Base-by-base conservation (phyloP, 2,329 filamentous ascomycete species). In the Talaromyces sp. region DNA sequence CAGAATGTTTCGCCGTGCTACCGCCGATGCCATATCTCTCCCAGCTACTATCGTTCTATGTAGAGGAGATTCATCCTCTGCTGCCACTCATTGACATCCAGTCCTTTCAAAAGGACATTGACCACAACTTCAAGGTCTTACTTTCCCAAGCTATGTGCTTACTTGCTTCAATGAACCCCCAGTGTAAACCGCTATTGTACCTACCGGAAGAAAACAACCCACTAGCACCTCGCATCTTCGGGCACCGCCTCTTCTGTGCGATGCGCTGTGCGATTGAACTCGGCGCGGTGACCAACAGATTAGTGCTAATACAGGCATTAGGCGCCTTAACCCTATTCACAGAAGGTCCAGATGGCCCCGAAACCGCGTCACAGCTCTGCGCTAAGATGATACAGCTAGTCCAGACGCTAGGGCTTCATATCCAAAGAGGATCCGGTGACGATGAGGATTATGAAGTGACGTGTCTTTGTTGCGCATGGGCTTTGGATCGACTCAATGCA, bases 401-500 rank as follows among this genome's bases (percentile, higher is more conserved):
- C 39, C 79, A 84, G 40, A 84, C 81, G 0, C 70, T 85, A 0
- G 79, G 83, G 1, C 65, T 85, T 17, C 84, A 86, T 56, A 73
- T 86, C 3, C 43, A 52, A 21, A 31, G 36, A 21, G 45, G 40
- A 15, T 8, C 31, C 10, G 2, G 15, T 37, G 22, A 58, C 2
- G 35, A 51, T 9, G 33, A 58, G 8, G 25, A 43, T 9, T 19
- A 56, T 28, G 39, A 52, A 15, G 31, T 45, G 11, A 67, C 70
- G 2, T 66, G 69, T 53, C 66, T 84, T 45, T 85, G 82, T 63
- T 81, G 79, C 6, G 73, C 84, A 0, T 86, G 83, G 83, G 83
- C 83, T 0, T 67, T 87, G 1, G 84, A 87, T 64, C 76, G 82
- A 13, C 75, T 87, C 43, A 82, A 82, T 50, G 78, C 82, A 0